phyloP scores from a whole-genome alignment of 805 yeast species.

The Blastobotrys robertii region DNA sequence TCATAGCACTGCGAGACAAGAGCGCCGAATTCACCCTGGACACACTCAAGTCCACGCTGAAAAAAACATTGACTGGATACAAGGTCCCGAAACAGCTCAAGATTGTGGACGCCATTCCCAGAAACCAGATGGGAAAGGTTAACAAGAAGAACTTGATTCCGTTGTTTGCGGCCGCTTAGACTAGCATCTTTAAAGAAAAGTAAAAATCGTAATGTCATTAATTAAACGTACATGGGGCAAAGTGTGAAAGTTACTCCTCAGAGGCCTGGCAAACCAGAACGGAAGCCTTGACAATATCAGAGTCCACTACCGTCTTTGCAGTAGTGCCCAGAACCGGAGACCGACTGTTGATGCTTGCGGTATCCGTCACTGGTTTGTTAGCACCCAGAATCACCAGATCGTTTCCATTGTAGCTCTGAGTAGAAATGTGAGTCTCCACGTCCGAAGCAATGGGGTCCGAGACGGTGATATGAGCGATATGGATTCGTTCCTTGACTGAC shows the following conservation, averaged over 20 bases:
- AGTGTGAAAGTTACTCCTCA: no score
- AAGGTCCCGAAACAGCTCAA: slow-evolving; percentile 25
- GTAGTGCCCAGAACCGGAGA: not conserved
- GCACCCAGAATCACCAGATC: not conserved
- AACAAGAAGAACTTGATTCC: slow-evolving; percentile 24
- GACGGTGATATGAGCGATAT: not conserved
- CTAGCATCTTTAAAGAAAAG: no score
- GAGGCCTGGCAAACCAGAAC: slow-evolving; percentile 5
- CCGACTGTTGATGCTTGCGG: not conserved
- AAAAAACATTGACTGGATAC: slow-evolving; percentile 21
- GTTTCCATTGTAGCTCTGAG: no score
- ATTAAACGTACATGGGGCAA: no score
- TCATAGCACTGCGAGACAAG: slow-evolving; percentile 16
- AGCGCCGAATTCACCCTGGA: slow-evolving; percentile 11
- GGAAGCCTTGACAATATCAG: slow-evolving; percentile 4
- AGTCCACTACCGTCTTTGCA: not conserved
- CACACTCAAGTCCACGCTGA: slow-evolving; percentile 19
- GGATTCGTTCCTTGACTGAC: not conserved
- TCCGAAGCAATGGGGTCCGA: no score
- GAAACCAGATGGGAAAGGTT: slow-evolving; percentile 30
- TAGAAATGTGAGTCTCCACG: no score
- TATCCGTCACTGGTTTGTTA: not conserved
- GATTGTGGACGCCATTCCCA: slow-evolving; percentile 23
- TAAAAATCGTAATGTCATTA: no score
- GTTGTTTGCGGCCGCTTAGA: no score